Conservation (phyloP, 257 asterid genomes). For the Plectranthus barbatus region DNA sequence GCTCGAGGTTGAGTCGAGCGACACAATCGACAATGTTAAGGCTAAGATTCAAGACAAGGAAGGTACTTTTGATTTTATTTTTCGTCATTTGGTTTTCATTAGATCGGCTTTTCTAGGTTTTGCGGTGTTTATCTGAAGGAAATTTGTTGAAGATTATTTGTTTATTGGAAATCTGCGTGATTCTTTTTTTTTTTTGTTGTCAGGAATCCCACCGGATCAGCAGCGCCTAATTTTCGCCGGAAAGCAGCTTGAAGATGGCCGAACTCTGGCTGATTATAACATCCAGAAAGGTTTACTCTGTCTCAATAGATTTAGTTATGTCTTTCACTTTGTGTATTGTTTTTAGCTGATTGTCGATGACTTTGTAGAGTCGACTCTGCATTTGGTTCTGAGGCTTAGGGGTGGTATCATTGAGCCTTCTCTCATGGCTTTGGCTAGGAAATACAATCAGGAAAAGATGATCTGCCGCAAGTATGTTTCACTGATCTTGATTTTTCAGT, state of each 20-base stretch:
- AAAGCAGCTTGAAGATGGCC: conserved; percentile 76
- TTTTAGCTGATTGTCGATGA: neutral
- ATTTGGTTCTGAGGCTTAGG: conserved; percentile 68
- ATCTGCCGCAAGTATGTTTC: conserved; percentile 60
- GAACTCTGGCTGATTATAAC: conserved; percentile 63
- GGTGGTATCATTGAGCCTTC: conserved; percentile 76
- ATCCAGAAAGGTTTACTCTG: conserved; percentile 47
- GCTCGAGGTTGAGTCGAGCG: conserved; percentile 70
- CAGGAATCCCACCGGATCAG: no score
- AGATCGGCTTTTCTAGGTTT: neutral
- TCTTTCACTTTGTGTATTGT: neutral
- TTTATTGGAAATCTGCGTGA: neutral
- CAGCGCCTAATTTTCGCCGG: no score
- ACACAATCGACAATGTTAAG: no score
- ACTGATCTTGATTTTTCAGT: no score
- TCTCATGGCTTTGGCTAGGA: conserved; percentile 59
- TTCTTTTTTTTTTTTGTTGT: neutral
- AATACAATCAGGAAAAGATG: conserved; percentile 60
- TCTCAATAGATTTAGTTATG: neutral
- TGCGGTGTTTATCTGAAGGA: neutral
- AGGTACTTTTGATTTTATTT: conserved; percentile 26
- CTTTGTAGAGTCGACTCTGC: conserved; percentile 52
- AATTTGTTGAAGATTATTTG: neutral
- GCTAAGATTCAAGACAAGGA: conserved; percentile 76
- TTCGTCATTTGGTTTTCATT: neutral